These are phyloP conservation scores for Silene vulgaris DNA, from an alignment of 179 eudicot species.

Conservation along the genomic window DNA sequence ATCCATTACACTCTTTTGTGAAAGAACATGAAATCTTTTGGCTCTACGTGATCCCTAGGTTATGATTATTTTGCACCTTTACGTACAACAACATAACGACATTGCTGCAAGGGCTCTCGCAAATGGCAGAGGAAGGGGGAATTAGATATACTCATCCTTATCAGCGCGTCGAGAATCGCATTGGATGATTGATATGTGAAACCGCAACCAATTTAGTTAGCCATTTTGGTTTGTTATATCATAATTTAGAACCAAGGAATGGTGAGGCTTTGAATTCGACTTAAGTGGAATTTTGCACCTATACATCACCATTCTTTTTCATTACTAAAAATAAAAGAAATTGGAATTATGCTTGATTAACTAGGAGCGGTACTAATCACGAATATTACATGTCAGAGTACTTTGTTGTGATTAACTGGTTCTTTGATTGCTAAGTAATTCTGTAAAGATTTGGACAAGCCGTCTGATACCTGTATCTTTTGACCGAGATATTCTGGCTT, in stretches of 20 bases:
- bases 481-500: background rate
- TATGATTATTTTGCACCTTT: too few species aligned
- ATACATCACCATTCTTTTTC: background rate
- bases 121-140: background rate
- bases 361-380: background rate
- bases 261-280: background rate
- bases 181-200: background rate
- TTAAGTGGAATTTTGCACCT: background rate
- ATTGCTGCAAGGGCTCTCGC: too few species aligned
- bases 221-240: background rate
- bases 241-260: background rate
- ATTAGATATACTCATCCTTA: too few species aligned
- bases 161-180: background rate
- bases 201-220: background rate
- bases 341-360: background rate
- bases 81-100: too few species aligned
- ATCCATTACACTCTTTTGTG: background rate
- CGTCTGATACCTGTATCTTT: constrained; percentile 7
- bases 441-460: background rate
- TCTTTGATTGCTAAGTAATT: constrained; percentile 1
- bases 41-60: background rate
- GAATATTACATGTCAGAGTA: background rate
- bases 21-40: background rate
- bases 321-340: background rate
- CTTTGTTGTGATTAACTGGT: background rate